phyloP scores from a whole-genome alignment of 352 stramenopile genomes.

The Phytophthora multivora region DNA sequence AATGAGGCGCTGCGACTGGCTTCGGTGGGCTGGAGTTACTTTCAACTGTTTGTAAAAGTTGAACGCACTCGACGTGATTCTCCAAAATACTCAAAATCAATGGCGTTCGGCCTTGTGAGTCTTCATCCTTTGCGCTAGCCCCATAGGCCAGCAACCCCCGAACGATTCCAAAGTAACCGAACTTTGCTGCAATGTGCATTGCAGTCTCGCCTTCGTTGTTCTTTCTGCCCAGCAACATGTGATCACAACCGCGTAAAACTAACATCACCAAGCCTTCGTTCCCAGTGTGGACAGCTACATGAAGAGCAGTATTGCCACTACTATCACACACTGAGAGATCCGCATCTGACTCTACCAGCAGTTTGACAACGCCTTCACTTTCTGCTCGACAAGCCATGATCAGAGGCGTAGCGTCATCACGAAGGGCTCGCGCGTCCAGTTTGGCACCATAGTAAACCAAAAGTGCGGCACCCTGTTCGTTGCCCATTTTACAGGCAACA shows the following conservation, averaged over 20 bases:
- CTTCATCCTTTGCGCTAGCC: constrained; percentile 49
- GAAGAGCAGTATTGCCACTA: constrained; percentile 87
- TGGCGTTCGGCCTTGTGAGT: constrained; percentile 62
- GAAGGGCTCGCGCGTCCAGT: constrained; percentile 25
- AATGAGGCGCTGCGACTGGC: constrained; percentile 6
- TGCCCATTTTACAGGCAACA: constrained; percentile 54
- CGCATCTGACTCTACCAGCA: constrained; percentile 55
- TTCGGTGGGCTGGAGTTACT: constrained; percentile 13
- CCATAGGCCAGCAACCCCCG: constrained; percentile 46
- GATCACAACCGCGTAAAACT: constrained; percentile 66
- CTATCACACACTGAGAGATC: constrained; percentile 78
- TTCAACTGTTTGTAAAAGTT: constrained; percentile 54
- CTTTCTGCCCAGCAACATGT: constrained; percentile 80
- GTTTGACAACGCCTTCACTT: constrained; percentile 42
- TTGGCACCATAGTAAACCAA: constrained; percentile 61
- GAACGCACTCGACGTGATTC: constrained; percentile 68
- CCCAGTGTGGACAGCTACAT: constrained; percentile 78
- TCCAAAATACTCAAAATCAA: constrained; percentile 75
- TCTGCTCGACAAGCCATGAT: constrained; percentile 53
- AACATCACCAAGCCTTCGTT: constrained; percentile 79
- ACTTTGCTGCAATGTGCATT: constrained; percentile 83
- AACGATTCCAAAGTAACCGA: constrained; percentile 49
- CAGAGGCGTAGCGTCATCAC: constrained; percentile 42
- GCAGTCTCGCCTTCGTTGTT: constrained; percentile 91
- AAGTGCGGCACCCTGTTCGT: constrained; percentile 39